Percentiles rank a stretch among this genome's conserved stretches.
Conservation (phyloP, 169 alveolate species). For the Cryptosporidium sp. region DNA sequence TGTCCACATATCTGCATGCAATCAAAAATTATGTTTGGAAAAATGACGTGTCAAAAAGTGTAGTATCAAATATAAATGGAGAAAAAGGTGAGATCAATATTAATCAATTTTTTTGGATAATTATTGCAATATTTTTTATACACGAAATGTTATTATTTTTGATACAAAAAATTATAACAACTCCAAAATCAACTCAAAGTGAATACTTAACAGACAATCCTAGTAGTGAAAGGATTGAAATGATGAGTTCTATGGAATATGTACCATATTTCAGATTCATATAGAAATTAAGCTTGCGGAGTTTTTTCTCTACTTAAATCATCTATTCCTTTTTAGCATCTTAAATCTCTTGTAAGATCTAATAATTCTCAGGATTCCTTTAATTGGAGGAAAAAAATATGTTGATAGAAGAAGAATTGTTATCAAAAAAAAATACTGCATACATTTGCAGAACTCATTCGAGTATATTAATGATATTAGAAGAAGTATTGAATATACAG, state of each 20-base stretch:
- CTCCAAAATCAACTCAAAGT: constrained; percentile 3
- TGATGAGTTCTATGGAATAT: neutral
- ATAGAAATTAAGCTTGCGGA: neutral
- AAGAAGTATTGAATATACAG: neutral
- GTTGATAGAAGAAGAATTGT: neutral
- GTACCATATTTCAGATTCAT: constrained; percentile 26
- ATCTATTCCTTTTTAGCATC: constrained; percentile 1
- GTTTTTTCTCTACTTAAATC: neutral
- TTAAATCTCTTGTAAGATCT: constrained; percentile 28
- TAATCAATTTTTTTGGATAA: constrained; percentile 17
- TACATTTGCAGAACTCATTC: constrained; percentile 3
- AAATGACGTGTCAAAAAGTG: neutral
- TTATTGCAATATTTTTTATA: constrained; percentile 30
- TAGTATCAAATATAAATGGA: neutral
- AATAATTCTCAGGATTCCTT: constrained; percentile 29
- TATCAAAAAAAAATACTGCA: constrained; percentile 32
- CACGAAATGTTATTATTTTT: constrained; percentile 37
- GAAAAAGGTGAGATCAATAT: neutral
- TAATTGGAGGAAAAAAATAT: constrained; percentile 41
- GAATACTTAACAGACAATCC: neutral
- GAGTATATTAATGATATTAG: constrained; percentile 25
- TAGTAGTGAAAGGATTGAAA: neutral
- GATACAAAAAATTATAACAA: constrained; percentile 9
- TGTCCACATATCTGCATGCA: constrained; percentile 5
- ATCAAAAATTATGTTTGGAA: neutral